Conservation (phyloP, 1,284 basidiomycete species). For the Hortiboletus rubellus region DNA sequence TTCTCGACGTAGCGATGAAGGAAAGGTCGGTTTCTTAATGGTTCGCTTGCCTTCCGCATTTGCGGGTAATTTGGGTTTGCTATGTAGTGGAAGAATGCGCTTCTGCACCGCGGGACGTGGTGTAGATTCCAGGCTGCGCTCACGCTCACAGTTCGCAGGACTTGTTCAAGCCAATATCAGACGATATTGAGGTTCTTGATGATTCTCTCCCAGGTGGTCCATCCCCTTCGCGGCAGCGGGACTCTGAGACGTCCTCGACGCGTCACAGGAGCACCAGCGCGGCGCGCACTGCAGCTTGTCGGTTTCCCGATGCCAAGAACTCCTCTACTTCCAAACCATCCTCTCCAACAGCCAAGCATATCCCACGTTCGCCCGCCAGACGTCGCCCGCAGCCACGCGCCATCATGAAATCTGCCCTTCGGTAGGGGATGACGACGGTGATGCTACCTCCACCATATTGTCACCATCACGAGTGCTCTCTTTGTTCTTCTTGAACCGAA, state of each 20-base stretch:
- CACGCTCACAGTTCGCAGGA: conserved; percentile 25
- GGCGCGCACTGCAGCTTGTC: not conserved
- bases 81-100: conserved; percentile 1
- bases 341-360: not conserved
- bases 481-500: conserved; percentile 43
- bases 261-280: conserved; percentile 1
- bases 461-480: not conserved
- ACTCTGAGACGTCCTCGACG: not conserved
- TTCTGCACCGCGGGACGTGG: conserved; percentile 11
- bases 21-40: conserved; percentile 4
- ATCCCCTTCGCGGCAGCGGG: conserved; percentile 1
- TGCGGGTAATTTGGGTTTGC: conserved; percentile 7
- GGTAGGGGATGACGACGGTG: conserved; percentile 25
- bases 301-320: not conserved
- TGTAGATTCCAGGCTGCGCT: conserved; percentile 21
- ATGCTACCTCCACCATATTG: conserved; percentile 9
- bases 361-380: not conserved
- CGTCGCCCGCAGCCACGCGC: conserved; percentile 12
- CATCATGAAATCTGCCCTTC: not conserved
- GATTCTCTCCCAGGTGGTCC: not conserved
- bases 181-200: conserved; percentile 13
- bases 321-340: conserved; percentile 6
- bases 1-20: conserved; percentile 13
- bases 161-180: conserved; percentile 20
- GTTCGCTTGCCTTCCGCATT: not conserved